Evolutionary conservation across 768 basidiomycete species (phyloP), one percentile per base, ranked within the genome.

Genomic region (Hortiboletus campestris): DNA sequence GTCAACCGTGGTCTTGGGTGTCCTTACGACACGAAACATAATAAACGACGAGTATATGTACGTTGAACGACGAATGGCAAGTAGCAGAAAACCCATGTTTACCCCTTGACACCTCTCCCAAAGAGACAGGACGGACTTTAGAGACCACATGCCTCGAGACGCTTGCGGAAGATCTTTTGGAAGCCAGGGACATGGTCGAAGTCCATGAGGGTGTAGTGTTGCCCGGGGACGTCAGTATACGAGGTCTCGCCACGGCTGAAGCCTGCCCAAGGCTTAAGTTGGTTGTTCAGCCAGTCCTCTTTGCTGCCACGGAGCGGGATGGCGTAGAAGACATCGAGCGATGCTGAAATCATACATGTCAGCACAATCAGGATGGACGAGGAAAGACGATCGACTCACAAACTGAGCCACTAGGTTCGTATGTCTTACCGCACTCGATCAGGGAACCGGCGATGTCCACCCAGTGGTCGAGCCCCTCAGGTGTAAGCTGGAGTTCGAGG

Each of bases 171-270:
- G 42, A 69, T 60, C 55, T 66, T 68, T 46, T 68, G 67, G 59
- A 68, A 70, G 0, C 55, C 59, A 1, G 67, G 66, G 4, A 70
- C 69, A 32, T 69, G 67, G 49, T 71, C 69, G 38, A 66, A 62
- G 56, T 69, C 67, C 69, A 69, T 71, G 14, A 69, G 58, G 2
- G 67, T 71, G 46, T 68, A 69, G 46, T 69, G 67, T 16, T 66
- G 62, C 19, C 67, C 67, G 0, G 67, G 67, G 4, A 69, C 67
- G 14, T 69, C 67, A 0, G 55, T 69, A 6, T 56, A 69, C 9
- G 54, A 12, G 3, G 67, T 54, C 51, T 71, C 62, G 32, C 44
- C 13, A 2, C 68, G 68, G 34, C 67, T 55, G 61, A 60, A 68
- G 0, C 9, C 64, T 13, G 5, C 40, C 67, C 69, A 71, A 6